Evolutionary conservation across 2,329 filamentous ascomycete species (phyloP).

Genomic region (Stemphylium lycopersici): DNA sequence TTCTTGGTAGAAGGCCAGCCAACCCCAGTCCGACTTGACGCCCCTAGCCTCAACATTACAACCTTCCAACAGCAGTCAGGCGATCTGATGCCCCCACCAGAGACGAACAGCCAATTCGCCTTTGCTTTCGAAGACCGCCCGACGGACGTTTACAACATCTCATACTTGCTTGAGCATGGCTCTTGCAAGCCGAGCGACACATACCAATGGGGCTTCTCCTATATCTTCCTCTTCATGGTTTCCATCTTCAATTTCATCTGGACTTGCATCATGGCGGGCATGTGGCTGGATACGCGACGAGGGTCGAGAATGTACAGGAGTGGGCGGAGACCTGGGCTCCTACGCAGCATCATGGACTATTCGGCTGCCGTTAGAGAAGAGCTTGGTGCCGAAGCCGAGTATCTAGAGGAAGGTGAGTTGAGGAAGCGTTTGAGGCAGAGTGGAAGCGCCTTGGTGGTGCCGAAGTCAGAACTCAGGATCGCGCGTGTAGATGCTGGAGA

Average conservation of each 20-base stretch:
- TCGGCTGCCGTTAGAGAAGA: conserved; percentile 37
- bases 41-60: conserved; percentile 1
- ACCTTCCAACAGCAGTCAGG: background rate
- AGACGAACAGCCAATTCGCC: background rate
- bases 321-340: conserved; percentile 37
- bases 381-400: conserved; percentile 24
- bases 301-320: conserved; percentile 38
- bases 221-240: conserved; percentile 46
- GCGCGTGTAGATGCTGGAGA: conserved; percentile 20
- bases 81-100: background rate
- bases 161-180: conserved; percentile 30
- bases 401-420: conserved; percentile 32
- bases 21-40: background rate
- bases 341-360: conserved; percentile 38
- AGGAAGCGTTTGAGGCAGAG: conserved; percentile 26
- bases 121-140: conserved; percentile 15
- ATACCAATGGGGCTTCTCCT: conserved; percentile 46
- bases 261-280: conserved; percentile 40
- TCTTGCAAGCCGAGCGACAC: conserved; percentile 41
- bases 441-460: conserved; percentile 32
- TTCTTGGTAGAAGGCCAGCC: background rate
- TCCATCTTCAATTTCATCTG: conserved; percentile 44
- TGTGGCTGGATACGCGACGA: conserved; percentile 41
- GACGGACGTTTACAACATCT: conserved; percentile 20
- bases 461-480: conserved; percentile 33